Conservation (phyloP, 176 grass and related monocot genomes). For the Oryza meyeriana region DNA sequence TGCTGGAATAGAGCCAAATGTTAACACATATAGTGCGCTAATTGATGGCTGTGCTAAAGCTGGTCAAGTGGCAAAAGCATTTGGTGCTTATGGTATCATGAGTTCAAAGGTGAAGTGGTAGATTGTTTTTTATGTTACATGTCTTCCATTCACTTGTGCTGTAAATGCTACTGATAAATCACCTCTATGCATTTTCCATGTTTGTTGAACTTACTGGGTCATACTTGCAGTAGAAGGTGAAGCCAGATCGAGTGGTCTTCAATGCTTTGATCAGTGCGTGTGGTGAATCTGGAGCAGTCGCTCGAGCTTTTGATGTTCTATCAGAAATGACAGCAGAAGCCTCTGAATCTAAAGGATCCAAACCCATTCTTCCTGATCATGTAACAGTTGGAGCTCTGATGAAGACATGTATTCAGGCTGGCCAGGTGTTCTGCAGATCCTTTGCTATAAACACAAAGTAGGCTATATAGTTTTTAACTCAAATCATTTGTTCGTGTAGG, state of each 20-base stretch:
- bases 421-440: constrained; percentile 54
- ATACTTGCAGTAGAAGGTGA: constrained; percentile 96
- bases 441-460: constrained; percentile 16
- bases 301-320: constrained; percentile 98
- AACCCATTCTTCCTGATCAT: constrained; percentile 89
- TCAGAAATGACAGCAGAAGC: constrained; percentile 83
- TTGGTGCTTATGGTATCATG: constrained; percentile 97
- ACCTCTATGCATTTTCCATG: constrained; percentile 7
- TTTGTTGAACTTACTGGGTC: constrained; percentile 56
- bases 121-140: constrained; percentile 24
- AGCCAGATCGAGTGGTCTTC: constrained; percentile 98
- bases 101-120: constrained; percentile 74
- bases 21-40: constrained; percentile 88
- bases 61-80: constrained; percentile 97
- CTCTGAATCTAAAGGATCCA: constrained; percentile 53
- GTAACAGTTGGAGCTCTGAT: constrained; percentile 90
- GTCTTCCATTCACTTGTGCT: constrained; percentile 8
- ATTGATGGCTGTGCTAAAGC: constrained; percentile 96
- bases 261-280: constrained; percentile 99
- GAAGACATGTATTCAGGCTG: constrained; percentile 85
- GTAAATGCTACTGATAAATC: constrained; percentile 4
- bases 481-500: constrained; percentile 48
- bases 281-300: constrained; percentile 91
- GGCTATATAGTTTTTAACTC: constrained; percentile 14
- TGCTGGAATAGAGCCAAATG: constrained; percentile 90